A percentile compares a stretch with the other conserved stretches of the same genome.
phyloP scores from a whole-genome alignment of 2,329 filamentous ascomycete genomes.

The Venturia carpophila region DNA sequence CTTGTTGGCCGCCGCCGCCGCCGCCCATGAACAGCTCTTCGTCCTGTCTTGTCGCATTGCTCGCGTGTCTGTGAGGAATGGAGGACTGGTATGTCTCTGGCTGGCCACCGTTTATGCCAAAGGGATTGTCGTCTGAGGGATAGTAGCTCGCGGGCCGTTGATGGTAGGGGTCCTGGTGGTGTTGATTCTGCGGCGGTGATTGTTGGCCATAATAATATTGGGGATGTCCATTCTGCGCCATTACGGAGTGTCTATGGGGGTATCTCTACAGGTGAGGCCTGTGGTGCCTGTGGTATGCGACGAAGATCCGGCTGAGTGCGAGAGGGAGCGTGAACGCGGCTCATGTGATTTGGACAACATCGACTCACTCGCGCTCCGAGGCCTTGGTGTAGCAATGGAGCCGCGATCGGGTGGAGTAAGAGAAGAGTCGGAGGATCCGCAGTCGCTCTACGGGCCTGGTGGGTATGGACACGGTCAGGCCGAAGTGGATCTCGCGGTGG shows the following conservation, averaged over 20 bases:
- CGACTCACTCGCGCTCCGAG: neutral
- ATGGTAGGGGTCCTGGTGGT: slow-evolving; percentile 12
- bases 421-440: neutral
- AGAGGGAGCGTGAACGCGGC: neutral
- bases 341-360: slow-evolving; percentile 8
- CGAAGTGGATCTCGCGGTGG: neutral
- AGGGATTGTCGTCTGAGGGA: slow-evolving; percentile 11
- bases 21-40: slow-evolving; percentile 58
- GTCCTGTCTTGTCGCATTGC: slow-evolving; percentile 30
- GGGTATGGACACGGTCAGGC: slow-evolving; percentile 1
- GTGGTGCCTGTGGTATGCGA: neutral
- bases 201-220: slow-evolving; percentile 17
- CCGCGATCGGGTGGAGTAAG: neutral
- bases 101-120: slow-evolving; percentile 13
- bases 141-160: slow-evolving; percentile 17
- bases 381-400: neutral
- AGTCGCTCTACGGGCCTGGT: neutral
- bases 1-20: slow-evolving; percentile 11
- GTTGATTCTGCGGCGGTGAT: slow-evolving; percentile 9
- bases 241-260: slow-evolving; percentile 6
- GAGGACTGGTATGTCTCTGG: slow-evolving; percentile 4
- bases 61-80: slow-evolving; percentile 21
- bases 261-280: neutral
- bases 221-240: slow-evolving; percentile 14
- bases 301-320: neutral